Evolutionary conservation across 768 basidiomycete genomes (phyloP), one percentile per base, ranked within the genome.

Genomic region (Mycena indigotica): DNA sequence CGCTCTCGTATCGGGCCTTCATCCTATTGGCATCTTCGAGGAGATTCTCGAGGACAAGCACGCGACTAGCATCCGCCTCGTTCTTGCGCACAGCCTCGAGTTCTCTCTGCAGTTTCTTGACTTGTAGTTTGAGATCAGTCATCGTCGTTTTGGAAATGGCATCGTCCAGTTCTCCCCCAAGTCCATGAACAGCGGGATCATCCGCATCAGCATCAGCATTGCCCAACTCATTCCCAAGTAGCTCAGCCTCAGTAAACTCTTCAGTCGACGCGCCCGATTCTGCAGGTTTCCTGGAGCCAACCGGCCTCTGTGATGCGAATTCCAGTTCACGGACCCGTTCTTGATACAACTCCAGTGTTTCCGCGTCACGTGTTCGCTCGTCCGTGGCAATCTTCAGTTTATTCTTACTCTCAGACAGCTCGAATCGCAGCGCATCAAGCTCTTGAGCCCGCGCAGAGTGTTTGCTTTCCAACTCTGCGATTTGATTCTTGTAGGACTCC

Each of bases 271-370:
- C 61, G 23, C 58, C 68, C 45, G 56, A 66, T 40, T 63, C 66
- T 38, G 69, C 73, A 64, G 61, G 63, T 32, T 67, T 71, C n/a
- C n/a, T n/a, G n/a, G n/a, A 16, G 23, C 68, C 66, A 26, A 78
- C 72, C 3, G 79, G 76, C 16, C 84, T 77, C 41, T 83, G 80
- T 26, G 86, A 83, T 21, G 72, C 72, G 29, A 95, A 73, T 70
- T 98, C 95, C 26, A 96, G 79, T 72, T 98, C 96, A 39, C 85
- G 84, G 29, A 95, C 84, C 28, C 93, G 84, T 69, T 98, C 95
- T 69, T 97, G 94, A 66, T 93, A 93, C 4, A 95, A 74, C 65
- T 91, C 91, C 25, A 95, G 78, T 44, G 93, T 86, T 67, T 97
- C 95, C 0, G 85, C 84, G 67, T 95, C 93, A 63, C 86, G 86